Base-by-base conservation (phyloP, 768 basidiomycete species). In the Boletus rubescentipes region DNA sequence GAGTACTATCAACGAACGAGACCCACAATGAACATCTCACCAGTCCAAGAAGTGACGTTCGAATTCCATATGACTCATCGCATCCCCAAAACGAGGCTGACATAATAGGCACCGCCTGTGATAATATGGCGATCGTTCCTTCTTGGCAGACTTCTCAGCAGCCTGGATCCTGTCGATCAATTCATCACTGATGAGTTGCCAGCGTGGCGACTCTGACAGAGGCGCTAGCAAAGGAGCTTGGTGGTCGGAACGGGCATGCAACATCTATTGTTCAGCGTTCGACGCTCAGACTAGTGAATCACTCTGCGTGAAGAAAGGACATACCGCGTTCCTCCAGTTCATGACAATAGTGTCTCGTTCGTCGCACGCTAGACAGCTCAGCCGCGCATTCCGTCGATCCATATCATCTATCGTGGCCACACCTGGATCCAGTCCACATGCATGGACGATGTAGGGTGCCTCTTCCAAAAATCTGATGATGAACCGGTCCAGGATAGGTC, bases 321-420 rank as follows among this genome's bases (percentile, higher is more conserved):
- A 14, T 21, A 58, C 54, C 31, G 46, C 54, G 16, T 42, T 16
- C 36, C 39, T 46, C 57, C 57, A 51, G 5, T 15, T n/a, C 49
- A 46, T 50, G 9, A 51, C 11, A 12, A 29, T 21, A 5, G 15
- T 10, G 16, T 4, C 8, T 16, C 2, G 4, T 16, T 8, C 21
- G 35, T 31, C 8, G 35, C 50, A 53, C 18, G 7, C n/a, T 5
- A 59, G 14, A 23, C 46, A 59, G 9, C 18, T 50, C 51, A 58
- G 14, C 26, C 43, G 43, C 37, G 58, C 50, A 38, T 58, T 49
- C 39, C 31, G 39, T 1, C 12, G 21, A 21, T 52, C 58, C 49
- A 52, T 52, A 26, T 58, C 42, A 9, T 48, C 46, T 3, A 23
- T 3, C 1, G 37, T 58, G 32, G 58, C 34, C n/a, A 46, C 21